Conservation (phyloP, 2,329 filamentous ascomycete genomes). For the Cadophora luteo-olivacea region DNA sequence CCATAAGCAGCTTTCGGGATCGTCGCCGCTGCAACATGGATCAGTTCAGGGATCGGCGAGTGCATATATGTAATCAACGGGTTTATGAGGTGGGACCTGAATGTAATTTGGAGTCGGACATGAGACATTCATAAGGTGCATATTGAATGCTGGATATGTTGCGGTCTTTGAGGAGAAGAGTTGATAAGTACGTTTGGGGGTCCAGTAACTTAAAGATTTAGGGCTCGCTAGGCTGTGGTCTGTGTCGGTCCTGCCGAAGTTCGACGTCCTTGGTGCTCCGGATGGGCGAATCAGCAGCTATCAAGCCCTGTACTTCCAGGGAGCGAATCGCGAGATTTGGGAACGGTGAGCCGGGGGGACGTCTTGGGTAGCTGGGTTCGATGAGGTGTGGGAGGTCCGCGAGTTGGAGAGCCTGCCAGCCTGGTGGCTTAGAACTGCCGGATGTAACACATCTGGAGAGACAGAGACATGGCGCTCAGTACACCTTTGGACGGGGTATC, state of each 20-base stretch:
- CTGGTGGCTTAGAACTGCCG: slow-evolving; percentile 17
- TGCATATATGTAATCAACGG: slow-evolving; percentile 10
- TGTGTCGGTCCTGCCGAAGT: slow-evolving; percentile 35
- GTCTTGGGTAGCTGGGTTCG: slow-evolving; percentile 9
- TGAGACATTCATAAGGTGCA: slow-evolving; percentile 7
- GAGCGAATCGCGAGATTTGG: slow-evolving; percentile 12
- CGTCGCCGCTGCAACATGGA: slow-evolving; percentile 10
- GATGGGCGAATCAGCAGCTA: slow-evolving; percentile 13
- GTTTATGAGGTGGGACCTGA: neutral
- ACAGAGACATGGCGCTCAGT: slow-evolving; percentile 2
- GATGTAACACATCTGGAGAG: slow-evolving; percentile 7
- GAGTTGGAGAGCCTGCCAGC: neutral
- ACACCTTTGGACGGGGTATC: neutral
- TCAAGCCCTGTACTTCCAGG: slow-evolving; percentile 18
- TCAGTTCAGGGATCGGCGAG: slow-evolving; percentile 12
- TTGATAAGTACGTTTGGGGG: slow-evolving; percentile 21
- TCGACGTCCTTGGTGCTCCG: slow-evolving; percentile 22
- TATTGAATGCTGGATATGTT: slow-evolving; percentile 5
- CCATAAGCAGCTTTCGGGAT: slow-evolving; percentile 15
- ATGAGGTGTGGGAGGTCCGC: slow-evolving; percentile 3
- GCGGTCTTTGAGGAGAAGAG: neutral
- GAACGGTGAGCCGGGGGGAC: neutral
- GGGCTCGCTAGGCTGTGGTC: slow-evolving; percentile 24
- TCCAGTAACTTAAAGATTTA: slow-evolving; percentile 22
- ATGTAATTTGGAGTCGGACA: neutral